Conservation (phyloP, 2,329 filamentous ascomycete species). For the Fusarium pininemorale region DNA sequence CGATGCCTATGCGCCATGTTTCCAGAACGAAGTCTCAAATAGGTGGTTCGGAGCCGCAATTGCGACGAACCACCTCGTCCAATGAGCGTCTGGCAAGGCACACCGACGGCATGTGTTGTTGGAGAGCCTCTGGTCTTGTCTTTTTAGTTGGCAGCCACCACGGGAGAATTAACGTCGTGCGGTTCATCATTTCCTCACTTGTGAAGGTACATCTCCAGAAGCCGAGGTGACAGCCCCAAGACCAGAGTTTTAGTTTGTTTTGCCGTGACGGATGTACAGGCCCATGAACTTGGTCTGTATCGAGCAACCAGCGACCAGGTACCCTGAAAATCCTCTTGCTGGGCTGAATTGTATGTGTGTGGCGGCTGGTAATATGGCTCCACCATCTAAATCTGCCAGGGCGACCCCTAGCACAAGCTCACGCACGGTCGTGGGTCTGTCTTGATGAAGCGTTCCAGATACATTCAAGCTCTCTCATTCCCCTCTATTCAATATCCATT, state of each 20-base stretch:
- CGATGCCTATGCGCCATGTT: not conserved
- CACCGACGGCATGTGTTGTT: slow-evolving; percentile 23
- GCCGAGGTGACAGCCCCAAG: not conserved
- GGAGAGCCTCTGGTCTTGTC: slow-evolving; percentile 20
- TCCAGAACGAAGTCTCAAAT: slow-evolving; percentile 8
- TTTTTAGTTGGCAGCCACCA: slow-evolving; percentile 26
- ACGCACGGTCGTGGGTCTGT: slow-evolving; percentile 35
- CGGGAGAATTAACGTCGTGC: slow-evolving; percentile 15
- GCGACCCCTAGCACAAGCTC: slow-evolving; percentile 29
- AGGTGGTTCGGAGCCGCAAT: slow-evolving; percentile 29
- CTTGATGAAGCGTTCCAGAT: slow-evolving; percentile 35
- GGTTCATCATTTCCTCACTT: slow-evolving; percentile 11
- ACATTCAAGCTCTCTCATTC: slow-evolving; percentile 21
- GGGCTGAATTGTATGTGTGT: slow-evolving; percentile 38
- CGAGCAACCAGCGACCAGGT: slow-evolving; percentile 7
- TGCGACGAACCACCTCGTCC: slow-evolving; percentile 4
- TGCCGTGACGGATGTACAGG: not conserved
- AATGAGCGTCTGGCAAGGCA: slow-evolving; percentile 7
- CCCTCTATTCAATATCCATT: slow-evolving; percentile 20
- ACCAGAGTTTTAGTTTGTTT: not conserved
- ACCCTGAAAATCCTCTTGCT: slow-evolving; percentile 32
- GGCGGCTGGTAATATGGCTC: slow-evolving; percentile 39
- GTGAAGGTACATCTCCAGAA: not conserved
- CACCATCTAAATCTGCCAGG: slow-evolving; percentile 35
- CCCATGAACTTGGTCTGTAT: not conserved